Percentiles rank a stretch among this genome's conserved stretches.
phyloP scores from a whole-genome alignment of 805 yeast genomes.

The Nakazawaea wickerhamii region DNA sequence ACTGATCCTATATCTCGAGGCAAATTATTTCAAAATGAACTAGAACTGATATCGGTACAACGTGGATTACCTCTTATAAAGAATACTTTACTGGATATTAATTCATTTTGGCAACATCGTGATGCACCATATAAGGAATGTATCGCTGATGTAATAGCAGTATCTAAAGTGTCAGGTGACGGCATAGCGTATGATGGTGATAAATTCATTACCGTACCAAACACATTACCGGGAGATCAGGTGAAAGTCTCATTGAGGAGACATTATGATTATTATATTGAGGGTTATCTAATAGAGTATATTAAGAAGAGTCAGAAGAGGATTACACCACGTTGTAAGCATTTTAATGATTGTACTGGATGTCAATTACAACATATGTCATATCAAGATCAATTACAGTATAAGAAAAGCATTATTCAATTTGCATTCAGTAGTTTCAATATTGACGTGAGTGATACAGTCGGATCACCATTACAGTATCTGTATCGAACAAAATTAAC shows the following conservation, averaged over 20 bases:
- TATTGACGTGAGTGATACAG: conserved; percentile 31
- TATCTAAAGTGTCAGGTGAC: conserved; percentile 8
- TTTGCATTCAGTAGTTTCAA: conserved; percentile 27
- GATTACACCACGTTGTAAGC: conserved; percentile 28
- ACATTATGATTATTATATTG: conserved; percentile 29
- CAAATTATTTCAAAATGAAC: conserved; percentile 1
- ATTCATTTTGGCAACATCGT: conserved; percentile 1
- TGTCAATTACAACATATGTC: conserved; percentile 38
- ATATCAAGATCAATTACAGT: conserved; percentile 32
- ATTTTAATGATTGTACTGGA: conserved; percentile 34
- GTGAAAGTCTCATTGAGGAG: conserved; percentile 26
- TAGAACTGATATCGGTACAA: neutral
- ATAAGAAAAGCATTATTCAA: conserved; percentile 26
- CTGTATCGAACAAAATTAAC: conserved; percentile 89
- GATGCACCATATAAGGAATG: conserved; percentile 2
- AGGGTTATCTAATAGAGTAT: conserved; percentile 24
- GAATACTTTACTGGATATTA: neutral
- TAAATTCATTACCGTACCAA: conserved; percentile 24
- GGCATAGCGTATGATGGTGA: conserved; percentile 10
- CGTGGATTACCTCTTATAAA: neutral
- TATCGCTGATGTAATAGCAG: neutral
- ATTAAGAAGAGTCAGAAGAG: conserved; percentile 17
- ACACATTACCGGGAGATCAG: conserved; percentile 33
- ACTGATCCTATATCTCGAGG: neutral
- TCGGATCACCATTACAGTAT: conserved; percentile 71